Evolutionary conservation across 208 protist species (phyloP).

Genomic region (Leishmania tarentolae): DNA sequence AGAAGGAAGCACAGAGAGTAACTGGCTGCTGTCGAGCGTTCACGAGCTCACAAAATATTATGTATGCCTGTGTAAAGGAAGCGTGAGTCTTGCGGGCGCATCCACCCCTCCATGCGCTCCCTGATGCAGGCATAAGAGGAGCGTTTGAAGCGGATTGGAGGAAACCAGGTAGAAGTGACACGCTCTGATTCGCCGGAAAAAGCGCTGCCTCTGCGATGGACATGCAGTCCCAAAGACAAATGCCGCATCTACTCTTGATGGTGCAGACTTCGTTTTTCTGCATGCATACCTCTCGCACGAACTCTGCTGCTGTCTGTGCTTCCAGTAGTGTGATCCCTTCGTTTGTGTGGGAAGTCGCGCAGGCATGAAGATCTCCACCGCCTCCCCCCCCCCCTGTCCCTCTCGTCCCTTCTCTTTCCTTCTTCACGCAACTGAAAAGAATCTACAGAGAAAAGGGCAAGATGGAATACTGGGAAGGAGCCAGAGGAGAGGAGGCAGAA

Average conservation of each 20-base stretch:
- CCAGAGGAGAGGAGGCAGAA: conserved; percentile 19
- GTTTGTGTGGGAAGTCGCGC: neutral
- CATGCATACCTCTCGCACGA: neutral
- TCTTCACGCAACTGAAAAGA: conserved; percentile 6
- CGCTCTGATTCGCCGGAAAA: neutral
- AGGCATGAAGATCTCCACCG: neutral
- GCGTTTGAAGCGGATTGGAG: neutral
- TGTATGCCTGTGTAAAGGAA: neutral
- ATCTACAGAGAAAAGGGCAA: conserved; percentile 1
- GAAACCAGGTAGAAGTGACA: neutral
- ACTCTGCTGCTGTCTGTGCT: neutral
- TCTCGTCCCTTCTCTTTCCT: neutral
- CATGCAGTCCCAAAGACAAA: neutral
- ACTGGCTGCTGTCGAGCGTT: neutral
- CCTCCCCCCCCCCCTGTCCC: neutral
- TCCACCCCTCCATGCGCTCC: neutral
- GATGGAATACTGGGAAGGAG: conserved; percentile 5
- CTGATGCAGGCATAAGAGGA: neutral
- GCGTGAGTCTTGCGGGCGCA: neutral
- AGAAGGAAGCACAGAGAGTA: neutral
- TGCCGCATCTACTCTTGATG: neutral
- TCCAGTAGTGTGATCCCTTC: neutral
- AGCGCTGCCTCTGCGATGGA: neutral
- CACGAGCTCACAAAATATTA: neutral
- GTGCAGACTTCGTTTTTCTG: neutral